Conservation (phyloP, 495 filamentous ascomycete species). For the Wilcoxina mikolae region DNA sequence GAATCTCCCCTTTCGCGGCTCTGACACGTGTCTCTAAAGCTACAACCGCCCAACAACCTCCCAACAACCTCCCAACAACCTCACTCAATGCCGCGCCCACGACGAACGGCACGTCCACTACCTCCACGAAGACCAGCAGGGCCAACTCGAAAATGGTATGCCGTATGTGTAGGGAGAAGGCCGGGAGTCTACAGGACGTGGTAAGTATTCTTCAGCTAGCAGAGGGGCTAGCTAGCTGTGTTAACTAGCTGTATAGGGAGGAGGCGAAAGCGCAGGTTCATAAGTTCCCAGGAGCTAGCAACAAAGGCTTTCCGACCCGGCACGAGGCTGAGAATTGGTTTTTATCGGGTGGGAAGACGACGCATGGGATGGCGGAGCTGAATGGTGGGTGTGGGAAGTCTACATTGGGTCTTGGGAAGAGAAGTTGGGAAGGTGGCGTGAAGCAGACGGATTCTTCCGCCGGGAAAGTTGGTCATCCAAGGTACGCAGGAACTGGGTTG, state of each 20-base stretch:
- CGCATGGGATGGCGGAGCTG: neutral
- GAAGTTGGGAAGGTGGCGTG: no score
- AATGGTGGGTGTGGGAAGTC: neutral
- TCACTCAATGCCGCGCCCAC: no score
- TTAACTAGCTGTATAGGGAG: conserved; percentile 12
- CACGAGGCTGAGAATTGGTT: conserved; percentile 14
- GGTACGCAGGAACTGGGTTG: neutral
- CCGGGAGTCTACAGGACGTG: neutral
- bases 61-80: no score
- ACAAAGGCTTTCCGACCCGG: conserved; percentile 16
- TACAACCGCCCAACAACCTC: no score
- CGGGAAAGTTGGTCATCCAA: neutral
- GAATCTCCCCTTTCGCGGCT: no score
- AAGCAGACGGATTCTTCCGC: neutral
- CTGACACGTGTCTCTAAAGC: no score
- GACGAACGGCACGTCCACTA: no score
- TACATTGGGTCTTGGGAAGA: neutral
- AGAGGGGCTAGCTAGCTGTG: neutral
- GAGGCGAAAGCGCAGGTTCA: conserved; percentile 14
- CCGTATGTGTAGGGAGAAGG: neutral
- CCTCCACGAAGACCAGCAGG: no score
- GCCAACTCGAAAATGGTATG: neutral
- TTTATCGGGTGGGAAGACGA: no score
- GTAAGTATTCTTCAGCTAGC: neutral
- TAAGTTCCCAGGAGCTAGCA: conserved; percentile 13